Base-by-base conservation (phyloP, 345 rosid genomes). In the Arabis hirsuta region DNA sequence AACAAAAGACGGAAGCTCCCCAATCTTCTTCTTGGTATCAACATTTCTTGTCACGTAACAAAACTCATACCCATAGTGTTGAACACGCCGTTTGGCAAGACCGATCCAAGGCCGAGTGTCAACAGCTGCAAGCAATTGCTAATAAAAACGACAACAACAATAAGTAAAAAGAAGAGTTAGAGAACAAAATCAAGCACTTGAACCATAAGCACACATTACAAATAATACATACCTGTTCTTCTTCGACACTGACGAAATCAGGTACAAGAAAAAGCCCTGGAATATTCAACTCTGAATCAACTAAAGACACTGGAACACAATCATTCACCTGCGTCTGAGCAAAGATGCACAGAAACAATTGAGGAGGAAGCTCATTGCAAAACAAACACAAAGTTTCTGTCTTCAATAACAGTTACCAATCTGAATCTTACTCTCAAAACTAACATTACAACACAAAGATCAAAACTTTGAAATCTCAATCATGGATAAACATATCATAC, bases 41-140 rank as follows among this genome's bases (percentile, higher is more conserved):
- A 91, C 91, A 65, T 94, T 91, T 80, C 91, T 94, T 11, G 83
- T 91, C 2, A 80, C 86, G 41, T 94, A 94, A 77, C 88, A 82
- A 73, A 94, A 94, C 79, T 89, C 89, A 71, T 94, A 94, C 65
- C 98, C 98, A 67, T 94, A 89, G 82, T 94, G 98, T 73, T 89
- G 98, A 78, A 90, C 97, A 80, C 97, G 86, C 71, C 97, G 79
- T 79, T 94, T 94, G 0, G 96, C 71, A 1, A 94, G 95, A 72
- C 76, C 82, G 32, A 84, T 83, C 98, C 97, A 94, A 67, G 92
- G 87, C 55, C 74, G 73, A 45, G 52, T 62, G 80, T 94, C 98
- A 77, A 94, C 92, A 13, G 91, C 95, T 38, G 83, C 86, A 79
- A 94, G 89, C 82, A 89, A 78, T 74, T 86, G 89, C 98, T 94